Evolutionary conservation across 1,284 basidiomycete genomes (phyloP).

Genomic region (Flammula alnicola): DNA sequence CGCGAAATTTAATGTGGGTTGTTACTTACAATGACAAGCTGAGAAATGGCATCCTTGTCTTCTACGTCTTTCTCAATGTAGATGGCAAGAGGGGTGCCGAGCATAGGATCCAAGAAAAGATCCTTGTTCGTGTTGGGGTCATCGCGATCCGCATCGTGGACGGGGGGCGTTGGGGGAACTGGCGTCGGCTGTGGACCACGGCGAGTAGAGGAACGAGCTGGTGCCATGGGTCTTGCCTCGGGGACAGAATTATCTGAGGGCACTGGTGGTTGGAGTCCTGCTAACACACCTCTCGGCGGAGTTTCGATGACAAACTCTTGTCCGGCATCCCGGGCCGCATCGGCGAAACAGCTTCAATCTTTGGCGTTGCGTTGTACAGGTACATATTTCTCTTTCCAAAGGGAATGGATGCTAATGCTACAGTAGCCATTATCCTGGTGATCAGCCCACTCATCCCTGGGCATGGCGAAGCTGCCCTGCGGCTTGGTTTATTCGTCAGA

Average conservation of each 20-base stretch:
- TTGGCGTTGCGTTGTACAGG: too few relatives aligned
- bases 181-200: constrained; percentile 49
- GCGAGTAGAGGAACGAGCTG: constrained; percentile 59
- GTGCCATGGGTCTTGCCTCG: constrained; percentile 77
- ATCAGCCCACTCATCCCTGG: too few relatives aligned
- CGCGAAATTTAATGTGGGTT: too few relatives aligned
- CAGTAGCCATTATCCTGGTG: too few relatives aligned
- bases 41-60: constrained; percentile 63
- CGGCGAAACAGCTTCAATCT: too few relatives aligned
- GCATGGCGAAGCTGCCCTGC: too few relatives aligned
- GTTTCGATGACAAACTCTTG: constrained; percentile 18
- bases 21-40: constrained; percentile 61
- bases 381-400: not conserved
- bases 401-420: too few relatives aligned
- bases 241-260: constrained; percentile 37
- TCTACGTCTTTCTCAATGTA: constrained; percentile 81
- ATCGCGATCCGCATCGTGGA: constrained; percentile 26
- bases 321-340: not conserved
- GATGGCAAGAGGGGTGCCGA: constrained; percentile 72
- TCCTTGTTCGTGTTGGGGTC: constrained; percentile 40
- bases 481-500: too few relatives aligned
- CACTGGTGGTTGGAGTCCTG: constrained; percentile 49
- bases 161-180: constrained; percentile 27
- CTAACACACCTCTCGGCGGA: constrained; percentile 25
- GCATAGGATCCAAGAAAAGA: constrained; percentile 79